Evolutionary conservation across 495 filamentous ascomycete species (phyloP).

Genomic region (Penicillium coprophilum): DNA sequence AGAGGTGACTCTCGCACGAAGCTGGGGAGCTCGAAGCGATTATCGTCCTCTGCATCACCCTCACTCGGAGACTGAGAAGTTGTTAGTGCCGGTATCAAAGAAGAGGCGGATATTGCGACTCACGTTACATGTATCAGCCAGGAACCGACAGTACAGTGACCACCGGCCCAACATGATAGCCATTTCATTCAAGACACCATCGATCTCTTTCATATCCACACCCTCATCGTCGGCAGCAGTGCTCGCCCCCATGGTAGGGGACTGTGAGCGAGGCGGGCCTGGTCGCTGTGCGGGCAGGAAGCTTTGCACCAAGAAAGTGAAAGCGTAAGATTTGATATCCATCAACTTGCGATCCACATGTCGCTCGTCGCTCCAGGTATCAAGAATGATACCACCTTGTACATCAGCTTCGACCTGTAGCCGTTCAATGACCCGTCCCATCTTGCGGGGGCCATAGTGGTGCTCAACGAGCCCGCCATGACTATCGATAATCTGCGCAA

Average conservation of each 20-base stretch:
- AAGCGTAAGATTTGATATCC: conserved; percentile 94
- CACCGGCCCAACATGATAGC: conserved; percentile 89
- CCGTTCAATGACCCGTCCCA: conserved; percentile 93
- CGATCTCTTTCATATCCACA: conserved; percentile 92
- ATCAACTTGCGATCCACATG: conserved; percentile 80
- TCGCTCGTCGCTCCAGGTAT: conserved; percentile 92
- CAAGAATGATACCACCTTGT: conserved; percentile 94
- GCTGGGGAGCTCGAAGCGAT: conserved; percentile 53
- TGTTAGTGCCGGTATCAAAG: conserved; percentile 20
- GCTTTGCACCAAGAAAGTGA: conserved; percentile 93
- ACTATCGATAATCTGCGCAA: conserved; percentile 90
- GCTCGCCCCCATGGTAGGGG: conserved; percentile 61
- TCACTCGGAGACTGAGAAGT: conserved; percentile 18
- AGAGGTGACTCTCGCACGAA: conserved; percentile 75
- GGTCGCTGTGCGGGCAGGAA: conserved; percentile 71
- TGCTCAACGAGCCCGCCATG: conserved; percentile 87
- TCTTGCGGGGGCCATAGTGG: conserved; percentile 87
- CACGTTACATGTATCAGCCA: conserved; percentile 81
- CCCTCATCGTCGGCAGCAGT: conserved; percentile 75
- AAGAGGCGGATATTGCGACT: conserved; percentile 25
- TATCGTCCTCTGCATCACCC: conserved; percentile 31
- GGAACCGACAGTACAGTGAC: conserved; percentile 88
- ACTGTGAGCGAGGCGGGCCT: conserved; percentile 55
- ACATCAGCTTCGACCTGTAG: conserved; percentile 93
- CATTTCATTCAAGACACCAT: conserved; percentile 80